These are phyloP conservation scores for Calamus simplicifolius DNA, from an alignment of 176 grass and related monocot genomes.

Conservation along the genomic window DNA sequence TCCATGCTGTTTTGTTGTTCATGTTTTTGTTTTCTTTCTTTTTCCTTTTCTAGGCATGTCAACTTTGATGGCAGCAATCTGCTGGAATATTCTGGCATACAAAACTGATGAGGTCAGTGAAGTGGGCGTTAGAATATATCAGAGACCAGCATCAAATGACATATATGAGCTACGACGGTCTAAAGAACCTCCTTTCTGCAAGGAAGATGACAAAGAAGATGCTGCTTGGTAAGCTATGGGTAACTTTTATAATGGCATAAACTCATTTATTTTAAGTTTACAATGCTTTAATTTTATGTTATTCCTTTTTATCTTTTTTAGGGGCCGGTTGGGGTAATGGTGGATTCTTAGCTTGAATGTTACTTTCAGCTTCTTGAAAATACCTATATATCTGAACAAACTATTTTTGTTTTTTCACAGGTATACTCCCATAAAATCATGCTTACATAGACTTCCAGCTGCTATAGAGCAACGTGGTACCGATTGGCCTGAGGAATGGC, in stretches of 20 bases:
- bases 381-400: too few species aligned
- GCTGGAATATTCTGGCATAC: slow-evolving; percentile 77
- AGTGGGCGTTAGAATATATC: slow-evolving; percentile 77
- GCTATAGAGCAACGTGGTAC: slow-evolving; percentile 84
- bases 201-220: slow-evolving; percentile 73
- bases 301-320: too few species aligned
- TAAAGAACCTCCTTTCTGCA: slow-evolving; percentile 82
- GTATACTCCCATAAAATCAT: slow-evolving; percentile 71
- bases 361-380: too few species aligned
- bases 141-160: slow-evolving; percentile 86
- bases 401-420: slow-evolving; percentile 29
- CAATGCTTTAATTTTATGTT: too few species aligned
- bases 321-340: too few species aligned
- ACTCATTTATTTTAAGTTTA: too few species aligned
- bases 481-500: slow-evolving; percentile 95
- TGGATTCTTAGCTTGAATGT: too few species aligned
- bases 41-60: slow-evolving; percentile 56
- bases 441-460: slow-evolving; percentile 74
- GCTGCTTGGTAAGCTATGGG: slow-evolving; percentile 47
- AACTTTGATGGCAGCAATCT: slow-evolving; percentile 62
- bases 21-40: slow-evolving; percentile 6
- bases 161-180: slow-evolving; percentile 68
- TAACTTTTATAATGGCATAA: slow-evolving; percentile 3
- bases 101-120: slow-evolving; percentile 79
- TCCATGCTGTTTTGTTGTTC: not conserved